Evolutionary conservation across 176 grass and related monocot genomes (phyloP).

Genomic region (Dactylis glomerata): DNA sequence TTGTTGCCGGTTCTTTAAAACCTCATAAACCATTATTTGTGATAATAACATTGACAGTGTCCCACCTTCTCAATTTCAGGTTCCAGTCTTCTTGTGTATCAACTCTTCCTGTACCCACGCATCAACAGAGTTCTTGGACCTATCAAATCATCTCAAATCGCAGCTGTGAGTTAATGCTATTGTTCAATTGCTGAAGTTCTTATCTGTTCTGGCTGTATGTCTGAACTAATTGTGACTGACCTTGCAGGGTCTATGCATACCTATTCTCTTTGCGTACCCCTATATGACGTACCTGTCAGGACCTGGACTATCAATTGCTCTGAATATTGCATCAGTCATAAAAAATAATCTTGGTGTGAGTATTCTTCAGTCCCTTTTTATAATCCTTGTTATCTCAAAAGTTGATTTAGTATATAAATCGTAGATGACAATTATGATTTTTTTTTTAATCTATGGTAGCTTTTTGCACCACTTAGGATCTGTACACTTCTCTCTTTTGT

Average conservation of each 20-base stretch:
- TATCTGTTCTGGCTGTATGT: not conserved
- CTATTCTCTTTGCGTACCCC: conserved; percentile 57
- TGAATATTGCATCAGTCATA: conserved; percentile 49
- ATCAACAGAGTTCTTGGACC: conserved; percentile 47
- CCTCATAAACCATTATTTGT: not conserved
- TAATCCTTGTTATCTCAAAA: not conserved
- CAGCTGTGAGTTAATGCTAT: conserved; percentile 33
- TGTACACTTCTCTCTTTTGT: not conserved
- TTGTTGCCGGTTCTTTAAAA: not conserved
- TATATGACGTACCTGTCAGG: conserved; percentile 54
- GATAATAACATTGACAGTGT: not conserved
- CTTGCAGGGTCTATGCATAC: conserved; percentile 49
- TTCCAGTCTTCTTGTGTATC: conserved; percentile 55
- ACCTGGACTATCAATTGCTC: conserved; percentile 34
- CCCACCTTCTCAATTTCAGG: conserved; percentile 40
- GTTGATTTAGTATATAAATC: not conserved
- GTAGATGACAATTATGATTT: not conserved
- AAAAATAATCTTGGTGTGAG: conserved; percentile 57
- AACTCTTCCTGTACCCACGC: conserved; percentile 46
- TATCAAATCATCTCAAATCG: conserved; percentile 41
- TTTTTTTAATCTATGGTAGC: too few relatives aligned
- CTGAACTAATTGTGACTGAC: not conserved
- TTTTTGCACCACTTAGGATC: too few relatives aligned
- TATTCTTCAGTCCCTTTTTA: not conserved
- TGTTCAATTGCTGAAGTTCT: not conserved